Evolutionary conservation across 1,284 basidiomycete genomes (phyloP).

Genomic region (Mycosarcoma mackinlayi): DNA sequence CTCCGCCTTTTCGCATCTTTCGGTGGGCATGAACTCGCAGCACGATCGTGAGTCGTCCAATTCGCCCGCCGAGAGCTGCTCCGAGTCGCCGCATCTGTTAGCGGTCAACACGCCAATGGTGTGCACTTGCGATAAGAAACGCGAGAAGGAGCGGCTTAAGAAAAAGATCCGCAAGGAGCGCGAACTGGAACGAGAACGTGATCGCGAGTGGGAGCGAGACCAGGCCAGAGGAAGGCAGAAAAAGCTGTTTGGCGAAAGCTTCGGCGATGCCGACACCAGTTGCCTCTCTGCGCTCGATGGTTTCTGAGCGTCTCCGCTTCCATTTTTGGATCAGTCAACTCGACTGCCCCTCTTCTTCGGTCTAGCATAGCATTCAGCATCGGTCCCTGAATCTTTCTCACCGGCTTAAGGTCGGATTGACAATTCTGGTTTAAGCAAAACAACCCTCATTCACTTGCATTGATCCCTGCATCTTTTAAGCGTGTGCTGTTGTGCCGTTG

Average conservation of each 20-base stretch:
- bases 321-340: no score
- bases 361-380: no score
- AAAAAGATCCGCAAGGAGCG: slow-evolving; percentile 49
- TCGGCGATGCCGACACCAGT: slow-evolving; percentile 38
- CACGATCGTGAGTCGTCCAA: slow-evolving; percentile 43
- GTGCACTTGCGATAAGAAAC: slow-evolving; percentile 50
- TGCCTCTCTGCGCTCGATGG: slow-evolving; percentile 47
- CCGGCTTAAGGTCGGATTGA: no score
- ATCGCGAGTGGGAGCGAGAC: slow-evolving; percentile 50
- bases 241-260: slow-evolving; percentile 48
- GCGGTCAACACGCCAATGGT: slow-evolving; percentile 20
- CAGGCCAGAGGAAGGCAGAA: slow-evolving; percentile 42
- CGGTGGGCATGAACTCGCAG: slow-evolving; percentile 5
- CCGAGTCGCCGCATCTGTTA: slow-evolving; percentile 28
- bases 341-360: no score
- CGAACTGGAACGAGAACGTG: slow-evolving; percentile 48
- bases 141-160: slow-evolving; percentile 46
- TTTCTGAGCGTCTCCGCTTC: slow-evolving; percentile 24
- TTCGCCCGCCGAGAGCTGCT: slow-evolving; percentile 43
- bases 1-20: slow-evolving; percentile 13
- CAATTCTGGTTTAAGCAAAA: no score
- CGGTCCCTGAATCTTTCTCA: no score
- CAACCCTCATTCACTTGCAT: no score
- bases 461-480: no score
- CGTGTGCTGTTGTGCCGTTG: no score